Percentiles rank a stretch among this genome's conserved stretches.
phyloP scores from a whole-genome alignment of 1,284 basidiomycete species.

The Sutorius eximius region DNA sequence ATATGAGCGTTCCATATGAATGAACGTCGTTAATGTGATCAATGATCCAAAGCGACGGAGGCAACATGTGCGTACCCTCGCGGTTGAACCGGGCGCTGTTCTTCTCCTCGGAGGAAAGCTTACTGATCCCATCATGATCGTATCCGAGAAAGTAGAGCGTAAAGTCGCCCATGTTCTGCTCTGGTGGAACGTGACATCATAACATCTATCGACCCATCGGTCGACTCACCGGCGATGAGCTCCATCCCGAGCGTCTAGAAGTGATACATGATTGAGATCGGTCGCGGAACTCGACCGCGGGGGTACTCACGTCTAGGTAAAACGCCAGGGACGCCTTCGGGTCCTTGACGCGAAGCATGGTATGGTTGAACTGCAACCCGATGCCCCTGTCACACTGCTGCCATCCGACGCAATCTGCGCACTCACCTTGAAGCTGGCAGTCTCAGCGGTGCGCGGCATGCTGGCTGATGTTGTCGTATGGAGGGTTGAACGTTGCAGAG shows the following conservation, averaged over 20 bases:
- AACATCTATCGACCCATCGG: not conserved
- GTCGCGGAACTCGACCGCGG: not conserved
- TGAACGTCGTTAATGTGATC: not conserved
- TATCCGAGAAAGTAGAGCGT: conserved; percentile 84
- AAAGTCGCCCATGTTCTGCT: conserved; percentile 57
- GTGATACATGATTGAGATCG: conserved; percentile 7
- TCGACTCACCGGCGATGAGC: conserved; percentile 56
- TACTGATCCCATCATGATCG: conserved; percentile 51
- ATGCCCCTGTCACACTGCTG: not conserved
- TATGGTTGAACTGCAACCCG: conserved; percentile 75
- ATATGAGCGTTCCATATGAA: conserved; percentile 3
- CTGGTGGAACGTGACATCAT: conserved; percentile 32
- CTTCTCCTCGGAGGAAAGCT: conserved; percentile 51
- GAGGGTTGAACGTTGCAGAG: conserved; percentile 2
- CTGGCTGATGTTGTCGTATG: conserved; percentile 17
- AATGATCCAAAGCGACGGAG: not conserved
- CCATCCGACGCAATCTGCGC: not conserved
- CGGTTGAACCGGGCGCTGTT: conserved; percentile 49
- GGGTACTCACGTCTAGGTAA: conserved; percentile 60
- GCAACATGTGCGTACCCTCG: conserved; percentile 51
- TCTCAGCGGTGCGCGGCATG: conserved; percentile 68
- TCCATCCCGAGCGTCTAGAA: conserved; percentile 83
- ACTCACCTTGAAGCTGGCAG: conserved; percentile 61
- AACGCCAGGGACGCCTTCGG: conserved; percentile 76
- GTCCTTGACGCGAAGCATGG: conserved; percentile 90